These are phyloP conservation scores for Baorangia bicolor DNA, from an alignment of 768 basidiomycete genomes.

Conservation along the genomic window DNA sequence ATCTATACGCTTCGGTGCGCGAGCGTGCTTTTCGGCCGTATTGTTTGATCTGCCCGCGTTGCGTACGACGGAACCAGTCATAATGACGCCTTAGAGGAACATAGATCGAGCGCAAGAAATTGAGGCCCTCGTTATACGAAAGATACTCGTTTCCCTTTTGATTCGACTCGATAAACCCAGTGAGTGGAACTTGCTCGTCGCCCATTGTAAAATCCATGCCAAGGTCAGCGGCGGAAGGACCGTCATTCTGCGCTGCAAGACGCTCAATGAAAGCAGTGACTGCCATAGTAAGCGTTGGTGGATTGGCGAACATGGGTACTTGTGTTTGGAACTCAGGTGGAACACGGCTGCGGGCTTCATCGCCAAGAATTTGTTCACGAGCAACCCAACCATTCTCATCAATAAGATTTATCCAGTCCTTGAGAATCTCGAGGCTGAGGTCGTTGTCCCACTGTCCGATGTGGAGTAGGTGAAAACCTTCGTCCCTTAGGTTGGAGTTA, in stretches of 20 bases:
- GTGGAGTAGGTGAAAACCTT: conserved; percentile 92
- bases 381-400: conserved; percentile 97
- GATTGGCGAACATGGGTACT: conserved; percentile 92
- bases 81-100: conserved; percentile 85
- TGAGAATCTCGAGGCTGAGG: conserved; percentile 85
- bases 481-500: conserved; percentile 62
- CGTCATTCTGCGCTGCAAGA: conserved; percentile 45
- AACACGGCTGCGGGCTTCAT: conserved; percentile 94
- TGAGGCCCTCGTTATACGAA: conserved; percentile 58
- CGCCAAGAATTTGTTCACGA: conserved; percentile 93
- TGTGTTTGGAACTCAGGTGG: conserved; percentile 90
- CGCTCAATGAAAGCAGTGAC: conserved; percentile 87
- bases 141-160: conserved; percentile 48
- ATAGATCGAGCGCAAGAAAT: conserved; percentile 81
- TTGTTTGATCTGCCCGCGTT: conserved; percentile 91
- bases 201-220: conserved; percentile 62
- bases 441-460: conserved; percentile 94
- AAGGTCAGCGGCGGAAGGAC: conserved; percentile 59
- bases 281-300: conserved; percentile 92
- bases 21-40: conserved; percentile 83
- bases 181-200: conserved; percentile 52
- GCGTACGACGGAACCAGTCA: conserved; percentile 94
- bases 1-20: conserved; percentile 88
- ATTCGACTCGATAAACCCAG: conserved; percentile 14
- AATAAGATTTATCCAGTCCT: conserved; percentile 86